phyloP scores from a whole-genome alignment of 768 basidiomycete species.

The Amanita pallidorosea region DNA sequence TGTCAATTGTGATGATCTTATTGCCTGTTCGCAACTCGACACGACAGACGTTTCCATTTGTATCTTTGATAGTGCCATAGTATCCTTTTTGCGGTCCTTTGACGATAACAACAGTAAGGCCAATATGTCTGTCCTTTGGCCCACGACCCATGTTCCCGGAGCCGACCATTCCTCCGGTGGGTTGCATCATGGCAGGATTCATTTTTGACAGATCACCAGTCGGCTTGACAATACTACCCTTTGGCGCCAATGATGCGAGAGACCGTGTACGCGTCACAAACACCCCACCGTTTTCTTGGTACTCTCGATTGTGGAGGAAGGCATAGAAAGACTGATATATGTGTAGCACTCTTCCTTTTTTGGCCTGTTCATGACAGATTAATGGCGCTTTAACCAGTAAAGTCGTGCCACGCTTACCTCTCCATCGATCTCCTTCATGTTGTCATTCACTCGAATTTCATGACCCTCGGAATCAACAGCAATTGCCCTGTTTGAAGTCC shows the following conservation, averaged over 20 bases:
- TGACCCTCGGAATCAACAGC: conserved; percentile 86
- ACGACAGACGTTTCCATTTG: conserved; percentile 75
- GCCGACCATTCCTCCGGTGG: conserved; percentile 68
- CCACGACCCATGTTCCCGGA: conserved; percentile 72
- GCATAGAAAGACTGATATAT: conserved; percentile 91
- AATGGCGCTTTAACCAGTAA: conserved; percentile 5
- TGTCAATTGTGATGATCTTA: conserved; percentile 81
- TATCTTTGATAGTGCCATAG: conserved; percentile 88
- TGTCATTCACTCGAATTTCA: conserved; percentile 79
- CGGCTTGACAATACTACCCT: conserved; percentile 58
- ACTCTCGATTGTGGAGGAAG: conserved; percentile 89
- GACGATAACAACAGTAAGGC: conserved; percentile 64
- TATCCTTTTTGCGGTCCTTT: conserved; percentile 90
- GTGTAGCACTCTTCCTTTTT: conserved; percentile 86
- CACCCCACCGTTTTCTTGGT: conserved; percentile 85
- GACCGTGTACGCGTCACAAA: conserved; percentile 86
- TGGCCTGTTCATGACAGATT: conserved; percentile 31
- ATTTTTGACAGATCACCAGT: conserved; percentile 78
- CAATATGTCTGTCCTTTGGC: conserved; percentile 75
- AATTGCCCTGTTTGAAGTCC: conserved; percentile 71
- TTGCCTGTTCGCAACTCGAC: conserved; percentile 88
- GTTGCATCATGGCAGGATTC: conserved; percentile 68
- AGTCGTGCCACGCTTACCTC: conserved; percentile 45
- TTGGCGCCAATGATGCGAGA: conserved; percentile 78
- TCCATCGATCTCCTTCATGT: conserved; percentile 85